These are phyloP conservation scores for Pulicaria dysenterica DNA, from an alignment of 129 eudicot genomes.

Conservation along the genomic window DNA sequence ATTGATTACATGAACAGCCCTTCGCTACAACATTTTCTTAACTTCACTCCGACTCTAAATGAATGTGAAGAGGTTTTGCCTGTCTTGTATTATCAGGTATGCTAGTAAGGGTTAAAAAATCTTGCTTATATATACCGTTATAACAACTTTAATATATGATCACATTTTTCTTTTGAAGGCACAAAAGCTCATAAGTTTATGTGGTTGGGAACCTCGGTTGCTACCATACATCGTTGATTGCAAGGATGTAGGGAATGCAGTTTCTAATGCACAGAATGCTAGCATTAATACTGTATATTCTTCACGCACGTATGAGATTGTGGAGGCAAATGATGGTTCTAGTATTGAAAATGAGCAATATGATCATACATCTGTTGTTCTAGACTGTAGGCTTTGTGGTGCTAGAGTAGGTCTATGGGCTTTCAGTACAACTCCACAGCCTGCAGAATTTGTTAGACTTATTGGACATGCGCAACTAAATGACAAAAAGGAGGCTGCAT, in stretches of 20 bases:
- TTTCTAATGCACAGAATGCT: conserved; percentile 31
- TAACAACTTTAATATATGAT: conserved; percentile 17
- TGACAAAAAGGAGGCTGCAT: conserved; percentile 32
- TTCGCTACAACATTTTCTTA: conserved; percentile 65
- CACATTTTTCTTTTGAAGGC: conserved; percentile 53
- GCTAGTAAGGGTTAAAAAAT: conserved; percentile 9
- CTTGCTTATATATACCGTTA: neutral
- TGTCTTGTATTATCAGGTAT: conserved; percentile 74
- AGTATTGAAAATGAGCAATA: conserved; percentile 41
- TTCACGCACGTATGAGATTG: conserved; percentile 34
- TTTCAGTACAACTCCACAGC: conserved; percentile 64
- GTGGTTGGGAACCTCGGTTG: conserved; percentile 93
- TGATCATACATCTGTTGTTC: conserved; percentile 80
- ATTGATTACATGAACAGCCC: conserved; percentile 60
- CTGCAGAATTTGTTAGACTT: conserved; percentile 76
- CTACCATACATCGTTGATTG: conserved; percentile 83
- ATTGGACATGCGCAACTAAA: conserved; percentile 61
- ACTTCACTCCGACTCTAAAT: conserved; percentile 48
- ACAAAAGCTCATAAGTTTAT: conserved; percentile 74
- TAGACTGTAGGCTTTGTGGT: conserved; percentile 85
- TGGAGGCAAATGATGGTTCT: conserved; percentile 32
- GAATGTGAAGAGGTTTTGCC: conserved; percentile 44
- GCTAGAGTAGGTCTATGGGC: conserved; percentile 95
- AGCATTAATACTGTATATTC: conserved; percentile 37
- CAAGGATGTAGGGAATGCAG: conserved; percentile 36